Evolutionary conservation across 2,329 filamentous ascomycete species (phyloP).

Genomic region (Colletotrichum tanaceti): DNA sequence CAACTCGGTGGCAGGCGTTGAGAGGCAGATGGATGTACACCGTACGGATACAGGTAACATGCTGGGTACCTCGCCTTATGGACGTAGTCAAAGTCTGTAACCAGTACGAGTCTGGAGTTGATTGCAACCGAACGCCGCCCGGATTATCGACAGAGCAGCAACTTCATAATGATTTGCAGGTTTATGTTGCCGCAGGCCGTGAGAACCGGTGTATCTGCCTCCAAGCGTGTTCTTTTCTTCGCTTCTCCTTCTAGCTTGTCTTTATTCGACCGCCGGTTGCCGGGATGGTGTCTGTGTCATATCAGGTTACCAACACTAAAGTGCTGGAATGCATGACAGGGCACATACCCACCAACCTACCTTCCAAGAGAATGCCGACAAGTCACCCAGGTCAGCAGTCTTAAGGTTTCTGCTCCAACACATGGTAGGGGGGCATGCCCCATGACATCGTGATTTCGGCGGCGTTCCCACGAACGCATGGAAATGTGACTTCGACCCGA

Average conservation of each 20-base stretch:
- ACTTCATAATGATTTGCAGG: neutral
- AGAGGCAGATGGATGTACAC: neutral
- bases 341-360: neutral
- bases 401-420: conserved; percentile 1
- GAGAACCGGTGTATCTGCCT: neutral
- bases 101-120: conserved; percentile 15
- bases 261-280: neutral
- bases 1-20: neutral
- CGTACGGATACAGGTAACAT: neutral
- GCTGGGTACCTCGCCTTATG: too few relatives aligned
- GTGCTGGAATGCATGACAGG: neutral
- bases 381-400: neutral
- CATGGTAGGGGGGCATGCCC: neutral
- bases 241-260: neutral
- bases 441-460: neutral
- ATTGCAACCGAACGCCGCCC: neutral
- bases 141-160: neutral
- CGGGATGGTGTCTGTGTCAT: neutral
- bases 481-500: conserved; percentile 7
- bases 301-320: neutral
- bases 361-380: neutral
- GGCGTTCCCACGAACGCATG: conserved; percentile 2
- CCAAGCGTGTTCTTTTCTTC: neutral
- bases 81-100: conserved; percentile 1
- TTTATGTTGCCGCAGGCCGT: neutral